Evolutionary conservation across 768 basidiomycete genomes (phyloP), one percentile per base, ranked within the genome.

Genomic region (Paxillus involutus): DNA sequence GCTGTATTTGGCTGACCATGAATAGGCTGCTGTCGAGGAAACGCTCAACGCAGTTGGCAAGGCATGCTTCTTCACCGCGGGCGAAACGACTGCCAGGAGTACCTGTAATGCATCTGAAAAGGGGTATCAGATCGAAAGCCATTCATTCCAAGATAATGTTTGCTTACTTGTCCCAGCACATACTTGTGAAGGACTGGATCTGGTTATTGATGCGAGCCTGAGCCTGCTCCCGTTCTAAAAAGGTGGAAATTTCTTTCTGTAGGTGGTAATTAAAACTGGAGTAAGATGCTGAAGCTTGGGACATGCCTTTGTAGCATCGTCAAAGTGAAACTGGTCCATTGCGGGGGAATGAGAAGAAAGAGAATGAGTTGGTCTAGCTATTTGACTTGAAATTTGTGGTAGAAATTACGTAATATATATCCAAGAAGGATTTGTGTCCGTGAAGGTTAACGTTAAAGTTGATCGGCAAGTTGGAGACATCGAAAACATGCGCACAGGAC

Each of bases 81-180:
- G 90, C 88, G 71, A 96, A 94, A 29, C 83, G 76, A 12, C 83
- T 87, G 9, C 87, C 87, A 12, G 91, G 88, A 16, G 83, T 83
- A 44, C 90, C 81, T 1, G 89, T 87, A 49, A 95, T 79, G 66
- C 94, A 96, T 69, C 92, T 94, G 58, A 42, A 55, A 44, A 37
- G 52, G 41, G 55, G 8, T n/a, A 52, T 60, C 47, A 67, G 60
- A 50, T 14, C 8, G 19, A 14, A 44, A 4, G 29, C 14, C 3
- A 3, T 21, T 13, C 13, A 4, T 6, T 30, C 21, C 29, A 11
- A 48, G 42, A 36, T 36, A 14, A 17, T 47, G 77, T 26, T 26
- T 26, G 4, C 83, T 68, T 64, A 94, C 92, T 95, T 93, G 77
- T 94, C 89, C 91, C 93, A 95, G 70, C 93, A 94, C 73, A 85